phyloP scores from a whole-genome alignment of 495 filamentous ascomycete species.

The Trichoderma gamsii region DNA sequence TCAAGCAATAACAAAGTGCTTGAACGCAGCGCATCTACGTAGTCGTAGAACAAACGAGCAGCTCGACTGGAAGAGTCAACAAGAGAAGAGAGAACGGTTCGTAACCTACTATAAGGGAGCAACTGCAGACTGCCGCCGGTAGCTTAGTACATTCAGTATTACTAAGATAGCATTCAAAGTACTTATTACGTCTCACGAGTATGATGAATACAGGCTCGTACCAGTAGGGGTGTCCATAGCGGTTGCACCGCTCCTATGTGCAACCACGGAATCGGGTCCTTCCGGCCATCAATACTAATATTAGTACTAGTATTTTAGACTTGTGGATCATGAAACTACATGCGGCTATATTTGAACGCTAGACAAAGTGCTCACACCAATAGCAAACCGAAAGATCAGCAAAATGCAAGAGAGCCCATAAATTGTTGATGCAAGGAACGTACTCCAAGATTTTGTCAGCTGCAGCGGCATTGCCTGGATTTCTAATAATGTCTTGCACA shows the following conservation, averaged over 20 bases:
- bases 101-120: neutral
- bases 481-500: neutral
- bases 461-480: neutral
- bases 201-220: neutral
- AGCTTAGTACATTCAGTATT: neutral
- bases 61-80: neutral
- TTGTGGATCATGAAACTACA: neutral
- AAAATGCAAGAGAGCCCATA: neutral
- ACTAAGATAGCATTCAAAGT: neutral
- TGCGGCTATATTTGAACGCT: neutral
- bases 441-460: neutral
- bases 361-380: neutral
- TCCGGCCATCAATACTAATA: conserved; percentile 5
- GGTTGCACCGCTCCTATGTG: neutral
- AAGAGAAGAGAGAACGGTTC: neutral
- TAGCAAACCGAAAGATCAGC: neutral
- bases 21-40: conserved; percentile 2
- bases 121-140: neutral
- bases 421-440: neutral
- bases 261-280: neutral
- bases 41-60: neutral
- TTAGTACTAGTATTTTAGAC: neutral
- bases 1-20: neutral
- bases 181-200: neutral
- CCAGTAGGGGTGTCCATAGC: neutral